Percentiles rank a stretch among this genome's conserved stretches.
phyloP scores from a whole-genome alignment of 441 rosid species.

The Omphalea diandra region DNA sequence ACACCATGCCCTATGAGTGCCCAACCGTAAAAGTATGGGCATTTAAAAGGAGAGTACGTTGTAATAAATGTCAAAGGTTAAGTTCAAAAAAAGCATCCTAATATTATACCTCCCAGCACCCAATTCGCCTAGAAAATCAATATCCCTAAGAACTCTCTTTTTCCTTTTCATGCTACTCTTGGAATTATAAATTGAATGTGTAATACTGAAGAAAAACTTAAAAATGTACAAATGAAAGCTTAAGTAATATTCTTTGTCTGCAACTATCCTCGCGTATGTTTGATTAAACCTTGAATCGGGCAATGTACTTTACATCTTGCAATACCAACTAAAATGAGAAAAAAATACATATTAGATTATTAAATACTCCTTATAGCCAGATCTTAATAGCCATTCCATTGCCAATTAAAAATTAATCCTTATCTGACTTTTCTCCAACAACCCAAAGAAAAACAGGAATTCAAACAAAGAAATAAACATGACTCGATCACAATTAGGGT shows the following conservation, averaged over 20 bases:
- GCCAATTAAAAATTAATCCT: background rate
- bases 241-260: background rate
- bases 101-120: background rate
- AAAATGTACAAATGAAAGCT: background rate
- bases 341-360: too few species aligned
- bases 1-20: background rate
- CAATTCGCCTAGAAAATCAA: background rate
- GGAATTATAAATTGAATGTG: background rate
- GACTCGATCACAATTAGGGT: too few species aligned
- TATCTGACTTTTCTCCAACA: background rate
- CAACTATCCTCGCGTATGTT: background rate
- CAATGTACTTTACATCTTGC: too few species aligned
- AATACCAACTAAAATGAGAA: too few species aligned
- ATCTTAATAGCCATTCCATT: background rate
- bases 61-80: background rate
- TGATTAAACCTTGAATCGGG: too few species aligned
- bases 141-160: background rate
- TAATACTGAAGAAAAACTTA: background rate
- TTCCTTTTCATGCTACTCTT: background rate
- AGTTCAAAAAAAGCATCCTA: background rate
- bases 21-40: background rate
- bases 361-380: too few species aligned
- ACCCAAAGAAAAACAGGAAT: background rate
- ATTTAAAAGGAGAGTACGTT: background rate
- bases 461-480: background rate